Evolutionary conservation across 1,284 basidiomycete species (phyloP).

Genomic region (Leccinum subspadiceum): DNA sequence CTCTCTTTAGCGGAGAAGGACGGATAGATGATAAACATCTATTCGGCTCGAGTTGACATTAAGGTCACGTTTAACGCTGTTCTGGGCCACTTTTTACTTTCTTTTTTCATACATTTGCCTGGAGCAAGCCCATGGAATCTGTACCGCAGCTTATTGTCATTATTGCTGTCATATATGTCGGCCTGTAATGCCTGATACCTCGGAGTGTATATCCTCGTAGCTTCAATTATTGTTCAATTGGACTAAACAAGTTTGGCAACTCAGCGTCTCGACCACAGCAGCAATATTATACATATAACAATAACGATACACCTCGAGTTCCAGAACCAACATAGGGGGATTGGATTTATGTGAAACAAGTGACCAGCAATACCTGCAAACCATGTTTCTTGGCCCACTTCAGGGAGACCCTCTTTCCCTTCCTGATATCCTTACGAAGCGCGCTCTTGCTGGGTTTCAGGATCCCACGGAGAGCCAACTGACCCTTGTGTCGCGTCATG

Average conservation of each 20-base stretch:
- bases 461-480: conserved; percentile 55
- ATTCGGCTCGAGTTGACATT: not conserved
- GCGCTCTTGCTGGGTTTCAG: conserved; percentile 61
- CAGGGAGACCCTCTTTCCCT: conserved; percentile 45
- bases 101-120: not conserved
- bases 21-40: not conserved
- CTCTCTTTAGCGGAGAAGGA: conserved; percentile 22
- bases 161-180: conserved; percentile 6
- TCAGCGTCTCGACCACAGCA: not conserved
- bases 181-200: conserved; percentile 23
- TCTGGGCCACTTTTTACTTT: not conserved
- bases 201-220: conserved; percentile 10
- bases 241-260: not conserved
- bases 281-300: not conserved
- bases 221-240: conserved; percentile 9
- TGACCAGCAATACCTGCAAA: conserved; percentile 60
- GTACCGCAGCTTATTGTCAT: conserved; percentile 1
- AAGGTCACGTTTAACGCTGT: not conserved
- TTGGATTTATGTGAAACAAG: conserved; percentile 25
- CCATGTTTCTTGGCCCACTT: conserved; percentile 64
- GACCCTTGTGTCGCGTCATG: conserved; percentile 59
- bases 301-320: not conserved
- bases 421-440: conserved; percentile 57
- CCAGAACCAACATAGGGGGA: not conserved
- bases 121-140: conserved; percentile 9